These are phyloP conservation scores for Globisporangium polare DNA, from an alignment of 352 stramenopile species.

Conservation along the genomic window DNA sequence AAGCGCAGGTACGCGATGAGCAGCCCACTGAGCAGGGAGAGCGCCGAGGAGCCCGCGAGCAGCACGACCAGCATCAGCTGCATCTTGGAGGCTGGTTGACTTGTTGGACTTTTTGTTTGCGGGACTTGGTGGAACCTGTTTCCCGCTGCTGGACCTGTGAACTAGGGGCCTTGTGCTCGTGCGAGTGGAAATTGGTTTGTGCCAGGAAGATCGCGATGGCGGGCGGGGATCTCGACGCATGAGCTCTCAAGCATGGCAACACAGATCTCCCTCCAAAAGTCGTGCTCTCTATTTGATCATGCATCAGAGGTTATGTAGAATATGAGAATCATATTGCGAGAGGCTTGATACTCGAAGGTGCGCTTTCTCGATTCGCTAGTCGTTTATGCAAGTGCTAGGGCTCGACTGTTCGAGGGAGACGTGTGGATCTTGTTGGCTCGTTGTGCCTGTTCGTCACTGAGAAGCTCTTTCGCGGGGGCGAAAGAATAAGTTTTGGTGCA, in stretches of 20 bases:
- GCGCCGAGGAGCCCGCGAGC: not conserved
- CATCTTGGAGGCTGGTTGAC: not conserved
- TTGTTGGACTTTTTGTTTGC: not conserved
- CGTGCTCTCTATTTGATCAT: too few species aligned
- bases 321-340: too few species aligned
- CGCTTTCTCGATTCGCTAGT: too few species aligned
- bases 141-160: not conserved
- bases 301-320: too few species aligned
- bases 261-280: too few species aligned
- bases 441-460: not conserved
- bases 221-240: not conserved
- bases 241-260: not conserved
- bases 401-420: too few species aligned
- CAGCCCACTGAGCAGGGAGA: slow-evolving; percentile 12
- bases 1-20: slow-evolving; percentile 27
- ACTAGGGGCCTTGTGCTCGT: not conserved
- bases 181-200: not conserved
- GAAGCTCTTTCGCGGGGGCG: too few species aligned
- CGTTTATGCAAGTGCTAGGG: too few species aligned
- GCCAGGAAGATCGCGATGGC: not conserved
- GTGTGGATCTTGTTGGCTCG: too few species aligned
- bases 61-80: not conserved
- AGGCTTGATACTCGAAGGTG: too few species aligned
- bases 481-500: not conserved
- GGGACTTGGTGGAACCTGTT: not conserved